Conservation (phyloP, 2,329 filamentous ascomycete species). For the Biscogniauxia sp. region DNA sequence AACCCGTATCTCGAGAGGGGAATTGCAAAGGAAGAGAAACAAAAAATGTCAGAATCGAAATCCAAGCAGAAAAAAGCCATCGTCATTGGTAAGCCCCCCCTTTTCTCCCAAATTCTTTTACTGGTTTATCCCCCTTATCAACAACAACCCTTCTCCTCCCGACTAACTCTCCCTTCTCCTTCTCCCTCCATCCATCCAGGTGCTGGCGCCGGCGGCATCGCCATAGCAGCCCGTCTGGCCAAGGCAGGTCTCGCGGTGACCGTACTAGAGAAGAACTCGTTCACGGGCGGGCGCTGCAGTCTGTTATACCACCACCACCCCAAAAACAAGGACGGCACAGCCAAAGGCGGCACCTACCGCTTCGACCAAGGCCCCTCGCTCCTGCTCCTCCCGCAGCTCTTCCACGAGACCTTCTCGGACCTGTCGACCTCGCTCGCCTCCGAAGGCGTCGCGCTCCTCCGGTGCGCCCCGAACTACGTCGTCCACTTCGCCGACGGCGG, state of each 20-base stretch:
- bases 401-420: conserved; percentile 66
- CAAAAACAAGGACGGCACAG: too few species aligned
- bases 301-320: conserved; percentile 58
- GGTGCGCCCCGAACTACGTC: conserved; percentile 74
- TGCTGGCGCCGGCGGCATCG: conserved; percentile 69
- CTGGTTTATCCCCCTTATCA: neutral
- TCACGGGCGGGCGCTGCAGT: conserved; percentile 70
- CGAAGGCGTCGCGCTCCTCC: conserved; percentile 66
- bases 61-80: conserved; percentile 44
- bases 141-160: neutral
- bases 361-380: conserved; percentile 78
- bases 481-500: conserved; percentile 70
- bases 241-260: conserved; percentile 70
- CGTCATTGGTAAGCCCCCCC: conserved; percentile 45
- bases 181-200: conserved; percentile 44
- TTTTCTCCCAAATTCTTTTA: too few species aligned
- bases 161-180: conserved; percentile 12
- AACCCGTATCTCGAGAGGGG: too few species aligned
- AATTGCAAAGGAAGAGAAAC: too few species aligned
- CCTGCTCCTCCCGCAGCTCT: conserved; percentile 68
- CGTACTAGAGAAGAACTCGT: conserved; percentile 73
- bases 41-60: conserved; percentile 26
- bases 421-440: conserved; percentile 63
- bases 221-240: conserved; percentile 69
- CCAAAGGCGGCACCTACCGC: conserved; percentile 39